Conservation (phyloP, 352 stramenopile species). For the Saprolegnia diclina region DNA sequence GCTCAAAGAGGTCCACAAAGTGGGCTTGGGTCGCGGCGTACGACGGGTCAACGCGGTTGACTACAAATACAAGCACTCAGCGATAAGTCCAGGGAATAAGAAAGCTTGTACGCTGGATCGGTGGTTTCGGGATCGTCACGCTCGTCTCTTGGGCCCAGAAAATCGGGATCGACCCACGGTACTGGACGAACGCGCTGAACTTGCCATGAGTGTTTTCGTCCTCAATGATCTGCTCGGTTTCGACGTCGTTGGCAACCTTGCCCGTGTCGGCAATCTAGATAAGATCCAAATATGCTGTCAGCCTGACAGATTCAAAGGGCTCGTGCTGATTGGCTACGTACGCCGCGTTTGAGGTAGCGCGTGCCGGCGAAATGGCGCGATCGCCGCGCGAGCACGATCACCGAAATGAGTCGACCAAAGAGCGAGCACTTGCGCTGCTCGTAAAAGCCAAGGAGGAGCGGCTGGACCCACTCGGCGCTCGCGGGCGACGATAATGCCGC, state of each 20-base stretch:
- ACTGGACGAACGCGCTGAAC: conserved; percentile 96
- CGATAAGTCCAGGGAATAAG: neutral
- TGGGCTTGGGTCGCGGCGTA: conserved; percentile 93
- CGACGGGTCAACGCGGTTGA: conserved; percentile 95
- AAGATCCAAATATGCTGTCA: neutral
- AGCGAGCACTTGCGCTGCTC: conserved; percentile 95
- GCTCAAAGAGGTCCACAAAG: conserved; percentile 91
- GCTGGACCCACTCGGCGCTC: conserved; percentile 88
- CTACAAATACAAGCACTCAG: conserved; percentile 33
- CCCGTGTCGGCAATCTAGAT: conserved; percentile 93
- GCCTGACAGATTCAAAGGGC: neutral
- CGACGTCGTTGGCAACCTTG: conserved; percentile 99
- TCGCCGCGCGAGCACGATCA: conserved; percentile 94
- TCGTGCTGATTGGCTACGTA: neutral
- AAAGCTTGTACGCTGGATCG: conserved; percentile 77
- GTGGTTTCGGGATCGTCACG: conserved; percentile 96
- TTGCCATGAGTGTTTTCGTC: conserved; percentile 86
- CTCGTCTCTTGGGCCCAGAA: conserved; percentile 99
- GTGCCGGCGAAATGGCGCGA: conserved; percentile 98
- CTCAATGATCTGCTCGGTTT: conserved; percentile 97
- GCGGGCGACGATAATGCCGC: conserved; percentile 75
- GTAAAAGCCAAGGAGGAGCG: conserved; percentile 93
- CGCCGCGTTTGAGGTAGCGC: conserved; percentile 95
- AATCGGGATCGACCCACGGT: conserved; percentile 98
- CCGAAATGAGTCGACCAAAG: conserved; percentile 92